A percentile compares a stretch with the other conserved stretches of the same genome.
Evolutionary conservation across 139 green algal genomes (phyloP).

Genomic region (Closterium sp.): DNA sequence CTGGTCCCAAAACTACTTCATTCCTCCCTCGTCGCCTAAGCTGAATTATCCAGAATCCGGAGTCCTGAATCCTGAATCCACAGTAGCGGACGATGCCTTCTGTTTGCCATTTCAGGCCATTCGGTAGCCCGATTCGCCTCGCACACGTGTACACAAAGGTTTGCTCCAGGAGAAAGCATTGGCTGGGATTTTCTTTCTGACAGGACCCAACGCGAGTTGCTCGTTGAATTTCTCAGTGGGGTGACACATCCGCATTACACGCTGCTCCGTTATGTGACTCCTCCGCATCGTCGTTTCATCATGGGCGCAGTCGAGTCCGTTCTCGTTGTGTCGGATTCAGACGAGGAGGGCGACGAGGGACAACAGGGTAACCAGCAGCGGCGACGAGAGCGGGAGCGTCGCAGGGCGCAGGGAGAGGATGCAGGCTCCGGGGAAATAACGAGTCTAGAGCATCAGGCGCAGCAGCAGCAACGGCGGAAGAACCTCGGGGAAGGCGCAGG

Average conservation of each 20-base stretch:
- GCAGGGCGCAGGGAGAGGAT: background rate
- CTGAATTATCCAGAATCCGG: no score
- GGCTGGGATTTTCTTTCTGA: background rate
- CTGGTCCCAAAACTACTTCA: background rate
- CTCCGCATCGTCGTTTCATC: background rate
- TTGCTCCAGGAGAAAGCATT: background rate
- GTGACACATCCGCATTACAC: background rate
- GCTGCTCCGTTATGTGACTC: background rate
- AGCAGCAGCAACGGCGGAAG: background rate
- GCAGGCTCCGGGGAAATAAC: background rate
- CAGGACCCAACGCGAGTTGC: background rate
- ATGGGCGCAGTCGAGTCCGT: background rate
- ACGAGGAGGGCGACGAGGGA: background rate
- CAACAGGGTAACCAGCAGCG: background rate
- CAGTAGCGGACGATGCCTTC: no score
- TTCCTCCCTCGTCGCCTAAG: no score
- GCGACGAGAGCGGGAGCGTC: background rate
- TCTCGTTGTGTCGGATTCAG: background rate
- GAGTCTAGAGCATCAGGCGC: background rate
- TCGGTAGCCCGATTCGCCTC: background rate
- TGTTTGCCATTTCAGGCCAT: background rate
- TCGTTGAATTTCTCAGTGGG: background rate
- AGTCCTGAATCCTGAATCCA: no score
- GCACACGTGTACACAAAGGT: background rate
- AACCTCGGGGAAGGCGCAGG: background rate